Base-by-base conservation (phyloP, 352 stramenopile genomes). In the Globisporangium polare region DNA sequence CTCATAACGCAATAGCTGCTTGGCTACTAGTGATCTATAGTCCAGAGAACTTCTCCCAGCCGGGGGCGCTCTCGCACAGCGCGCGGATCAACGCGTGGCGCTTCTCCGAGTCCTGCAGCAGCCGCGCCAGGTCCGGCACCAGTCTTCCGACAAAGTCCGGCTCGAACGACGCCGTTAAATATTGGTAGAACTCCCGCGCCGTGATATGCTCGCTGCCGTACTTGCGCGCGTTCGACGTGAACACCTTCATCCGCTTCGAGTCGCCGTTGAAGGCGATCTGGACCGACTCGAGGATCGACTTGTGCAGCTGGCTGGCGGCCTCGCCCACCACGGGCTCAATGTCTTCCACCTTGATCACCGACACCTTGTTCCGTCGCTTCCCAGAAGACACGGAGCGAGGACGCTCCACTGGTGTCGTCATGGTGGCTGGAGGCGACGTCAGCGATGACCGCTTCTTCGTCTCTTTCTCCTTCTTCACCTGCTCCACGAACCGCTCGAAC, bases 151-250 rank as follows among this genome's bases (percentile, higher is more conserved):
- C 86, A 62, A 95, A 94, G 63, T 95, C 86, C 1, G 78, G 82
- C n/a, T 95, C 86, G 62, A 95, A 95, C 20, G 86, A 92, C 29
- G 79, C 77, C 47, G 83, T 94, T 81, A 95, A 86, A 86, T 95
- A 95, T 64, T 90, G 80, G 72, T 95, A 95, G 68, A 93, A 95
- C 56, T 95, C 84, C 31, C 86, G 78, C 8, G 86, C 86, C n/a
- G 82, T 86, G 67, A 95, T 88, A 66, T 93, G 80, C 59, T 95
- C 83, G 52, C 76, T 85, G 58, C 86, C 86, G 58, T 91, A 95
- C 60, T 94, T 93, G 59, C 86, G 86, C 35, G 86, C 85, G 52
- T 91, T 89, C 35, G 77, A 85, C 31, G 84, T 94, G 54, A 95
- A 95, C 29, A 76, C 73, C 62, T 95, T 94, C 81, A 95, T 92